phyloP scores from a whole-genome alignment of 1,284 basidiomycete genomes.

The Salmacisia buchloeana region DNA sequence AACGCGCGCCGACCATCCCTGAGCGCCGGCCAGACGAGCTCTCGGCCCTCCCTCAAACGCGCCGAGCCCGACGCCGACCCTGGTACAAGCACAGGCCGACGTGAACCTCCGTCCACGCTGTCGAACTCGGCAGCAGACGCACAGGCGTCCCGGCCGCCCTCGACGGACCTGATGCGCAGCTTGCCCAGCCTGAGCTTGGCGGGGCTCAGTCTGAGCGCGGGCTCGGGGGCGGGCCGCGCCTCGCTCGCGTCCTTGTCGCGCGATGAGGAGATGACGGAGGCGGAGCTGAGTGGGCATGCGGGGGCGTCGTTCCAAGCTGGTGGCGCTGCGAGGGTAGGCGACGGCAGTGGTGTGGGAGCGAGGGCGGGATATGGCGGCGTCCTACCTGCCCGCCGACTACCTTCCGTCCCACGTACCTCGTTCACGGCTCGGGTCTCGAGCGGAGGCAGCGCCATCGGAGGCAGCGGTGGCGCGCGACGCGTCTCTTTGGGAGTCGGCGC shows the following conservation, averaged over 20 bases:
- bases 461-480: too few species aligned
- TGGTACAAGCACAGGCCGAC: neutral
- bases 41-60: neutral
- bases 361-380: too few species aligned
- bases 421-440: too few species aligned
- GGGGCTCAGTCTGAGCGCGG: neutral
- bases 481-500: too few species aligned
- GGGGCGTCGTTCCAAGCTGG: neutral
- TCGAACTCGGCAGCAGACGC: neutral
- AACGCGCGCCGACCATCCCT: neutral
- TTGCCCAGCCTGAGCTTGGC: neutral
- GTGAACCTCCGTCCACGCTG: neutral
- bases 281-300: neutral
- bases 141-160: too few species aligned
- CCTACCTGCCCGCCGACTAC: too few species aligned
- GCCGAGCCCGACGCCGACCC: neutral
- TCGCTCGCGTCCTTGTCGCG: too few species aligned
- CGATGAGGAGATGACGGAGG: constrained; percentile 6
- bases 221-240: neutral
- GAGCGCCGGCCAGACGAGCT: neutral
- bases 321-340: neutral
- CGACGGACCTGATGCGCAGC: too few species aligned
- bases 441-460: too few species aligned
- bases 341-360: neutral
- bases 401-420: too few species aligned